Percentiles rank a stretch among this genome's conserved stretches.
These are phyloP conservation scores for Radiomyces spectabilis DNA, from an alignment of 192 early-diverging fungal genomes.

Conservation along the genomic window DNA sequence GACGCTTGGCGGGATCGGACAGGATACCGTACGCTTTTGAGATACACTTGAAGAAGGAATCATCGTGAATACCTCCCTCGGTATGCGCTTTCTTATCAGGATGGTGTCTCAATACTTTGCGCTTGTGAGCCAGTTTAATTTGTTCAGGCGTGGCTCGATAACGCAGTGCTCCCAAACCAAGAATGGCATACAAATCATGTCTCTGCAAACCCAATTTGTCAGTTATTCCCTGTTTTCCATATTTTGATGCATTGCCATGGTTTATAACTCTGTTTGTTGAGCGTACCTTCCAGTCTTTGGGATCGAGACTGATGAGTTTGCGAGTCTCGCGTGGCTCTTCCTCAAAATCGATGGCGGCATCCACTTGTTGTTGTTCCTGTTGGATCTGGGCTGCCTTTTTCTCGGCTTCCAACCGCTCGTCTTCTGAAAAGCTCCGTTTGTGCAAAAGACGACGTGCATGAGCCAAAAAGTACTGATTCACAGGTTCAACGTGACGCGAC, in stretches of 20 bases:
- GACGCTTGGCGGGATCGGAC: conserved; percentile 56
- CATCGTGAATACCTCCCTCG: too few relatives aligned
- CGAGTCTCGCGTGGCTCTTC: conserved; percentile 52
- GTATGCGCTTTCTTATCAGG: too few relatives aligned
- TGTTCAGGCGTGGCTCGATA: conserved; percentile 61
- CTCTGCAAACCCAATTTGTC: conserved; percentile 5
- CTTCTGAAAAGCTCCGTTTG: too few relatives aligned
- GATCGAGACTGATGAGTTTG: conserved; percentile 53
- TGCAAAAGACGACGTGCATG: too few relatives aligned
- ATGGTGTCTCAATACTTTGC: conserved; percentile 54
- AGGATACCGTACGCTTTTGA: conserved; percentile 73
- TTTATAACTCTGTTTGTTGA: background rate
- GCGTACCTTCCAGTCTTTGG: conserved; percentile 65
- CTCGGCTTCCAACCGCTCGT: too few relatives aligned
- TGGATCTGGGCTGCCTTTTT: too few relatives aligned
- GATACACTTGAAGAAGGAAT: too few relatives aligned
- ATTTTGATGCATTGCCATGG: too few relatives aligned
- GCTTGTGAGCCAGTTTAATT: conserved; percentile 63
- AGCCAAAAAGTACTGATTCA: too few relatives aligned
- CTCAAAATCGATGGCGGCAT: conserved; percentile 27
- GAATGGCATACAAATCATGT: conserved; percentile 80
- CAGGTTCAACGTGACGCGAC: too few relatives aligned
- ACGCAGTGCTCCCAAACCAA: conserved; percentile 61
- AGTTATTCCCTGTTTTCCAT: too few relatives aligned
- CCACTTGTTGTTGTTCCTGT: too few relatives aligned